phyloP scores from a whole-genome alignment of 495 filamentous ascomycete species.

The Bryoglossum gracile region DNA sequence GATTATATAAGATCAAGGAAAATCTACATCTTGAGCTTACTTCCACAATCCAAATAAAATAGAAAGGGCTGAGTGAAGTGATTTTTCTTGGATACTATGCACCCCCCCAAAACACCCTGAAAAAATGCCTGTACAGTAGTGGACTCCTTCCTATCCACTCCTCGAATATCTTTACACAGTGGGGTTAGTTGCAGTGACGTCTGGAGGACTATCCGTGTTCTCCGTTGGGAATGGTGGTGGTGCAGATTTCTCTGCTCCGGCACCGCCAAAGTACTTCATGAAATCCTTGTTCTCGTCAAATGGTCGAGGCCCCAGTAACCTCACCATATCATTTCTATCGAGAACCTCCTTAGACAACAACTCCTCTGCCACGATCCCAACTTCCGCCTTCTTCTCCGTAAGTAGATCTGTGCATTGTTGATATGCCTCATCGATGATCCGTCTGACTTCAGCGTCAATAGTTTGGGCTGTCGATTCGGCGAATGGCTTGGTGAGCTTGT shows the following conservation, averaged over 20 bases:
- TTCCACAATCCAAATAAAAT: slow-evolving; percentile 1
- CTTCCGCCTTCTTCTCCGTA: slow-evolving; percentile 74
- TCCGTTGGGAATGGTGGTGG: slow-evolving; percentile 51
- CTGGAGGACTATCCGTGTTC: slow-evolving; percentile 30
- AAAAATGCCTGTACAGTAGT: slow-evolving; percentile 9
- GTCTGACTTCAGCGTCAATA: slow-evolving; percentile 84
- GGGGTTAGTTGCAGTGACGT: slow-evolving; percentile 7
- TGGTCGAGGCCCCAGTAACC: slow-evolving; percentile 73
- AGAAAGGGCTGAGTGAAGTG: slow-evolving; percentile 13
- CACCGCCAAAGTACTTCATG: slow-evolving; percentile 78
- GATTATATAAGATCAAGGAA: too few relatives aligned
- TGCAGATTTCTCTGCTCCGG: slow-evolving; percentile 39
- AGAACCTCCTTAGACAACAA: slow-evolving; percentile 86
- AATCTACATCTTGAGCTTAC: too few relatives aligned
- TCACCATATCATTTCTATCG: slow-evolving; percentile 80
- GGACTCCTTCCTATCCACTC: not conserved
- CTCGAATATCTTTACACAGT: not conserved
- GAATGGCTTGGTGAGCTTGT: slow-evolving; percentile 87
- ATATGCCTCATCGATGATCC: slow-evolving; percentile 87
- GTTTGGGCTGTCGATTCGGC: slow-evolving; percentile 85
- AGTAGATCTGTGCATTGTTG: slow-evolving; percentile 80
- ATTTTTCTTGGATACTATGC: not conserved
- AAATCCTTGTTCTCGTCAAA: slow-evolving; percentile 85
- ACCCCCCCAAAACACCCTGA: not conserved
- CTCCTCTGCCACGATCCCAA: slow-evolving; percentile 90